Conservation (phyloP, 2,329 filamentous ascomycete genomes). For the Botrytis fragariae region DNA sequence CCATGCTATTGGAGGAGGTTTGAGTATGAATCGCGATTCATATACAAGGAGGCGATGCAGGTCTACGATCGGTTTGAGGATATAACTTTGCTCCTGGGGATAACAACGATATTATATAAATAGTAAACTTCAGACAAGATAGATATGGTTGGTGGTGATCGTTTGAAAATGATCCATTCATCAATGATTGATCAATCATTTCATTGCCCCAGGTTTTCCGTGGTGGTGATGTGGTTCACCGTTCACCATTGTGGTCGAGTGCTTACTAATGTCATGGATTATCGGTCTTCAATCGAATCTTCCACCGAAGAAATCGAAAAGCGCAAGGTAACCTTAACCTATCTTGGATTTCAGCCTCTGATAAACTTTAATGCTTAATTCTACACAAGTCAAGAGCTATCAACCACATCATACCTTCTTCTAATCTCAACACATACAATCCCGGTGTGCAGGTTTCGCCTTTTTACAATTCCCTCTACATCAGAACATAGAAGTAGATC, state of each 20-base stretch:
- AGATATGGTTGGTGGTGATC: neutral
- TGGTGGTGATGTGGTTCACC: neutral
- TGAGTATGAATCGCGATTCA: neutral
- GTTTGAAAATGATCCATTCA: neutral
- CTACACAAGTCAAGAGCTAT: constrained; percentile 15
- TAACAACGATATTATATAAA: neutral
- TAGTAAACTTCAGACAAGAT: neutral
- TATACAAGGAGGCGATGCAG: neutral
- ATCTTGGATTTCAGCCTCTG: constrained; percentile 17
- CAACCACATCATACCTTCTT: constrained; percentile 8
- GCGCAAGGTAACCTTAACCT: constrained; percentile 9
- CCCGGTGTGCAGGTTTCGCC: constrained; percentile 37
- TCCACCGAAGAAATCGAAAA: constrained; percentile 8
- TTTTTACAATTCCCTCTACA: constrained; percentile 30
- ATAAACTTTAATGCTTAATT: constrained; percentile 17
- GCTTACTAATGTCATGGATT: constrained; percentile 2
- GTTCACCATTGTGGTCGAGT: neutral
- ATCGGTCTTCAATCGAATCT: neutral
- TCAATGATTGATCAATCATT: neutral
- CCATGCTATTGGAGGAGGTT: neutral
- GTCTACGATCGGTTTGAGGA: neutral
- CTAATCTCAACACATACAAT: neutral
- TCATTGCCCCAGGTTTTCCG: neutral
- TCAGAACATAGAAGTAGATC: constrained; percentile 18
- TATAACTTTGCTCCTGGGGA: neutral